phyloP scores from a whole-genome alignment of 2,329 filamentous ascomycete genomes.

The Dryadomyces quercivorus region DNA sequence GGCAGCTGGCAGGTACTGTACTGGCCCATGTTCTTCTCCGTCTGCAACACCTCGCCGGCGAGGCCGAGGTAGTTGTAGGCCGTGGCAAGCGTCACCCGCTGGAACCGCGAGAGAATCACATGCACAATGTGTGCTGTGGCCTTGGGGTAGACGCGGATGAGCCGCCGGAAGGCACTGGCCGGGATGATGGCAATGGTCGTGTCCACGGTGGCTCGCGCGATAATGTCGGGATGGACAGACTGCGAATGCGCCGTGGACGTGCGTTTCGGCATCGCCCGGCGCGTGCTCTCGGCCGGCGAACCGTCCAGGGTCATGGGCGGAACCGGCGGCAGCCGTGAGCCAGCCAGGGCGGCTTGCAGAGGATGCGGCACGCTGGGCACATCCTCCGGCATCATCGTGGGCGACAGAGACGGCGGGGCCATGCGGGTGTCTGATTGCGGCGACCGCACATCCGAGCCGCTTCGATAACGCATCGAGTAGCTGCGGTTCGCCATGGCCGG shows the following conservation, averaged over 20 bases:
- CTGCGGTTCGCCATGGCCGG: slow-evolving; percentile 19
- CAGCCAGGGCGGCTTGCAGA: slow-evolving; percentile 8
- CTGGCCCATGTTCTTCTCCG: slow-evolving; percentile 86
- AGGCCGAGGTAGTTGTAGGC: slow-evolving; percentile 90
- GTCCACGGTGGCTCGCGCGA: slow-evolving; percentile 89
- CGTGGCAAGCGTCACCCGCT: slow-evolving; percentile 87
- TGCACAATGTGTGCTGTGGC: slow-evolving; percentile 96
- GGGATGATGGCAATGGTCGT: slow-evolving; percentile 98
- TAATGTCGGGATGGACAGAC: slow-evolving; percentile 91
- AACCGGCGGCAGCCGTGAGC: slow-evolving; percentile 41
- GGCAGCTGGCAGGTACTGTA: slow-evolving; percentile 87
- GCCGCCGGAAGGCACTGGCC: slow-evolving; percentile 81
- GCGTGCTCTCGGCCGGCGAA: slow-evolving; percentile 15
- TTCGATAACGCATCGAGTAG: slow-evolving; percentile 16
- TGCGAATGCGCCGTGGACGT: slow-evolving; percentile 32
- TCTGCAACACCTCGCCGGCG: slow-evolving; percentile 81
- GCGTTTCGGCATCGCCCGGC: slow-evolving; percentile 33
- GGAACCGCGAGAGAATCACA: slow-evolving; percentile 87
- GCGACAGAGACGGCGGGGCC: slow-evolving; percentile 23
- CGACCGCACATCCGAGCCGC: slow-evolving; percentile 14
- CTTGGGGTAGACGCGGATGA: slow-evolving; percentile 91
- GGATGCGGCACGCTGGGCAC: slow-evolving; percentile 13
- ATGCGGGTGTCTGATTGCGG: slow-evolving; percentile 16
- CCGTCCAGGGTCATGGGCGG: slow-evolving; percentile 63
- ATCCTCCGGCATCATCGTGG: slow-evolving; percentile 13